A percentile compares a stretch with the other conserved stretches of the same genome.
Evolutionary conservation across 441 rosid species (phyloP).

Genomic region (Melastoma candidum): DNA sequence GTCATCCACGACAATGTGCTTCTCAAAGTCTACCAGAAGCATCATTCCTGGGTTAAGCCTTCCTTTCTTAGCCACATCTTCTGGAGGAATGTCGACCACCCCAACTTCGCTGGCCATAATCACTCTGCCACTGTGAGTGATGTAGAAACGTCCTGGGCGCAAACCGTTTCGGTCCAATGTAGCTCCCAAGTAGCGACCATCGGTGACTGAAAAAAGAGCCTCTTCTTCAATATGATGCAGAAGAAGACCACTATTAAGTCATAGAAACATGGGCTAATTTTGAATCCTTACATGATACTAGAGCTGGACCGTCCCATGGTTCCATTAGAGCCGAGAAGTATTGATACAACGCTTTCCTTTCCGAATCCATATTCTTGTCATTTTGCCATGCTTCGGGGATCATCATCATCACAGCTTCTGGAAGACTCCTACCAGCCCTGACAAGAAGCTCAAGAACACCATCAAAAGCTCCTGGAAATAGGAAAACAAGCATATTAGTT

Average conservation of each 20-base stretch:
- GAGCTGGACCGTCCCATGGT: slow-evolving; percentile 99
- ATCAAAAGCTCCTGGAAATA: slow-evolving; percentile 81
- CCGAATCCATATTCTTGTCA: slow-evolving; percentile 94
- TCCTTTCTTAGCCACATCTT: slow-evolving; percentile 94
- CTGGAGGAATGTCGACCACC: slow-evolving; percentile 90
- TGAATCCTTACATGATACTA: slow-evolving; percentile 75
- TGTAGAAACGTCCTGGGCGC: slow-evolving; percentile 98
- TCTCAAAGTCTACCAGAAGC: slow-evolving; percentile 99
- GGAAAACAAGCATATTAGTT: neutral
- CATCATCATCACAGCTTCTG: slow-evolving; percentile 99
- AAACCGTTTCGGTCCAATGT: slow-evolving; percentile 98
- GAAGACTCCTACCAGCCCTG: slow-evolving; percentile 99
- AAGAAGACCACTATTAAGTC: neutral
- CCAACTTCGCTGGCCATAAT: slow-evolving; percentile 99
- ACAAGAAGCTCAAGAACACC: slow-evolving; percentile 99
- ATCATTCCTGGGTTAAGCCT: slow-evolving; percentile 99
- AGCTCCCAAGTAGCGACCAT: slow-evolving; percentile 98
- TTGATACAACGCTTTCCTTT: slow-evolving; percentile 67
- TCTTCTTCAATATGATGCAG: neutral
- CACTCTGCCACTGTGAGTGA: slow-evolving; percentile 84
- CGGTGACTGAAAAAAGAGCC: slow-evolving; percentile 65
- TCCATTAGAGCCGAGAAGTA: slow-evolving; percentile 96
- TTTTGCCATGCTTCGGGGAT: slow-evolving; percentile 99
- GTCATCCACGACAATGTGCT: slow-evolving; percentile 91
- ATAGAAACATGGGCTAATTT: neutral